These are phyloP conservation scores for Helenozyma rhizophorensis DNA, from an alignment of 805 yeast genomes.

Conservation along the genomic window DNA sequence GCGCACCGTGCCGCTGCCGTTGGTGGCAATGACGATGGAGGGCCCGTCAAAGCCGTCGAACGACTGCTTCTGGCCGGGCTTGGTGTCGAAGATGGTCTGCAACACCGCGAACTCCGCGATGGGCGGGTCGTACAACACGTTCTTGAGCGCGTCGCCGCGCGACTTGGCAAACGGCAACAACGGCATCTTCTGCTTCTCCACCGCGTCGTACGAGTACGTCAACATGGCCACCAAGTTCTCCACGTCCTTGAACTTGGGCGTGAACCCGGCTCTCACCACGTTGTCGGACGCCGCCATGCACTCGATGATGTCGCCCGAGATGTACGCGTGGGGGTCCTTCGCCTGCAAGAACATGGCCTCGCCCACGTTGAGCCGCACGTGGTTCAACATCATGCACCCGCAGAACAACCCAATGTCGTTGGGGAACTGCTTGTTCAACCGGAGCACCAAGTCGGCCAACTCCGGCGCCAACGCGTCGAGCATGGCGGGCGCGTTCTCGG, in stretches of 20 bases:
- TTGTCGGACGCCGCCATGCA: slow-evolving; percentile 99
- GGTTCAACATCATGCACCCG: slow-evolving; percentile 90
- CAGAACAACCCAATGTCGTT: slow-evolving; percentile 93
- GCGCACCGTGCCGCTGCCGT: slow-evolving; percentile 64
- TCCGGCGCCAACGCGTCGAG: slow-evolving; percentile 46
- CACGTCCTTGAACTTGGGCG: slow-evolving; percentile 99
- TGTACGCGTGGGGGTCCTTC: slow-evolving; percentile 97
- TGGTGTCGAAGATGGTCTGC: slow-evolving; percentile 58
- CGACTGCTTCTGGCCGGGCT: slow-evolving; percentile 46
- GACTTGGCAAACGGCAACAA: slow-evolving; percentile 55
- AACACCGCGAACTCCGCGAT: slow-evolving; percentile 95
- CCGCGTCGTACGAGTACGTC: slow-evolving; percentile 84
- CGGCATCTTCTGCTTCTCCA: slow-evolving; percentile 89
- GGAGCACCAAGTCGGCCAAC: slow-evolving; percentile 68
- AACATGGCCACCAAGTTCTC: slow-evolving; percentile 83
- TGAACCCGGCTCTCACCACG: slow-evolving; percentile 97
- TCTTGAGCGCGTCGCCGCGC: slow-evolving; percentile 56
- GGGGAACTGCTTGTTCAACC: slow-evolving; percentile 86
- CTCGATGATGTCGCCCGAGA: slow-evolving; percentile 94
- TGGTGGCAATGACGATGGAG: slow-evolving; percentile 77
- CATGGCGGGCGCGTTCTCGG: slow-evolving; percentile 52
- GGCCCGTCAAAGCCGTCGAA: slow-evolving; percentile 77
- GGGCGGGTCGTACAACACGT: slow-evolving; percentile 86
- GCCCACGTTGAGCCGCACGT: slow-evolving; percentile 75
- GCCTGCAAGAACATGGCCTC: slow-evolving; percentile 97